Evolutionary conservation across 352 stramenopile genomes (phyloP).

Genomic region (Phytophthora lateralis): DNA sequence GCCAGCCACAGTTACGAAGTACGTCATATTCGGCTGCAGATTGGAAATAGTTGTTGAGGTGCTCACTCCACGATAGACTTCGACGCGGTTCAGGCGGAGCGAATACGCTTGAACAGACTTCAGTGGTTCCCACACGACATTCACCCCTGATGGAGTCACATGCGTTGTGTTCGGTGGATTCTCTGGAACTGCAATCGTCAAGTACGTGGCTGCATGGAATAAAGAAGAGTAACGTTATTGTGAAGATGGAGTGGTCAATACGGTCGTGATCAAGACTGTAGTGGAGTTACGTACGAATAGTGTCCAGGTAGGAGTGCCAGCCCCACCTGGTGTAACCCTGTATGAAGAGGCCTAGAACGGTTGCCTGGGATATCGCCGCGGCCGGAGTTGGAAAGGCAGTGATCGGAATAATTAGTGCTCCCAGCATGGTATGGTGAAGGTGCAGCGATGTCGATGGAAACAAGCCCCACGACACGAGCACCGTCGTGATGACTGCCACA

Average conservation of each 20-base stretch:
- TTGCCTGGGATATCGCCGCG: slow-evolving; percentile 60
- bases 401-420: slow-evolving; percentile 63
- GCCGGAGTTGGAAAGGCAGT: slow-evolving; percentile 66
- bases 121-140: slow-evolving; percentile 57
- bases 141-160: slow-evolving; percentile 44
- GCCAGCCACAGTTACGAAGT: slow-evolving; percentile 73
- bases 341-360: slow-evolving; percentile 62
- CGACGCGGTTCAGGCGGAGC: slow-evolving; percentile 73
- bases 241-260: neutral
- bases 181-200: slow-evolving; percentile 51
- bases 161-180: slow-evolving; percentile 41
- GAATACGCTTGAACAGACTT: slow-evolving; percentile 69
- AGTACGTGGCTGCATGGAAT: slow-evolving; percentile 54
- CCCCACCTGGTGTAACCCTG: slow-evolving; percentile 82
- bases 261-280: no score
- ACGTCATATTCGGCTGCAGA: slow-evolving; percentile 70
- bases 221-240: slow-evolving; percentile 7
- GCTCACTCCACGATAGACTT: slow-evolving; percentile 67
- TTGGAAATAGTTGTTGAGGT: slow-evolving; percentile 43
- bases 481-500: slow-evolving; percentile 22
- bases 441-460: slow-evolving; percentile 73
- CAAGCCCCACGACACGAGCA: slow-evolving; percentile 52
- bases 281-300: slow-evolving; percentile 50
- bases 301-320: slow-evolving; percentile 71
- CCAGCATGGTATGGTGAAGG: slow-evolving; percentile 79